A percentile compares a stretch with the other conserved stretches of the same genome.
phyloP scores from a whole-genome alignment of 371 early-diverging fungal species.

The Mortierella sp. region DNA sequence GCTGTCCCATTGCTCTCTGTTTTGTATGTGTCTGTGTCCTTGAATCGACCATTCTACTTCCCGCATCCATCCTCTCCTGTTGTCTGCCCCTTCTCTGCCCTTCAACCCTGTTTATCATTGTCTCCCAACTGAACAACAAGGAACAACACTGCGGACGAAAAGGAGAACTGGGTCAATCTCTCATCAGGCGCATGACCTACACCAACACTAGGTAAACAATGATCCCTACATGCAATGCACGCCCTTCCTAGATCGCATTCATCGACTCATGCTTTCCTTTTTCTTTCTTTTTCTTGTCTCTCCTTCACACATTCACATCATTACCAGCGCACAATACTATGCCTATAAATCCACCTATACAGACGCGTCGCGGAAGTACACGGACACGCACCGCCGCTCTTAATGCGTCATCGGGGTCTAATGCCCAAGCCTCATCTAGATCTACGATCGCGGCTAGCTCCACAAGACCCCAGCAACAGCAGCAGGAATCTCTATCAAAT shows the following conservation, averaged over 20 bases:
- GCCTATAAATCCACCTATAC: slow-evolving; percentile 22
- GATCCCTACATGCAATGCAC: too few relatives aligned
- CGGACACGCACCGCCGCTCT: slow-evolving; percentile 26
- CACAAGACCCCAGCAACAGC: slow-evolving; percentile 3
- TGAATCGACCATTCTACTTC: not conserved
- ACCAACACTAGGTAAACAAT: too few relatives aligned
- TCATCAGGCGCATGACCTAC: not conserved
- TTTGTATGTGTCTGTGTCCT: not conserved
- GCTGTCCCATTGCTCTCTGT: not conserved
- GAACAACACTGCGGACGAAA: not conserved
- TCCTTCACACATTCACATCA: not conserved
- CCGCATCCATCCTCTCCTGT: not conserved
- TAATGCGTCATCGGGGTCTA: slow-evolving; percentile 5
- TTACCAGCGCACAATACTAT: slow-evolving; percentile 4
- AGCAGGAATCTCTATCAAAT: not conserved
- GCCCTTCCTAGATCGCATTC: too few relatives aligned
- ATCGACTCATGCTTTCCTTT: not conserved
- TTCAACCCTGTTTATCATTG: slow-evolving; percentile 1
- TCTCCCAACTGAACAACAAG: not conserved
- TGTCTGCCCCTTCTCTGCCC: not conserved
- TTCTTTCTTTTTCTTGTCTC: not conserved
- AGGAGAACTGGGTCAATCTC: too few relatives aligned
- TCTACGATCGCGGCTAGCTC: not conserved
- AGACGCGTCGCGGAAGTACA: slow-evolving; percentile 21
- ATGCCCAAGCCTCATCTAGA: slow-evolving; percentile 9